Evolutionary conservation across 1,139 yeast genomes (phyloP), one percentile per base, ranked within the genome.

Genomic region (Taphrina betulina): DNA sequence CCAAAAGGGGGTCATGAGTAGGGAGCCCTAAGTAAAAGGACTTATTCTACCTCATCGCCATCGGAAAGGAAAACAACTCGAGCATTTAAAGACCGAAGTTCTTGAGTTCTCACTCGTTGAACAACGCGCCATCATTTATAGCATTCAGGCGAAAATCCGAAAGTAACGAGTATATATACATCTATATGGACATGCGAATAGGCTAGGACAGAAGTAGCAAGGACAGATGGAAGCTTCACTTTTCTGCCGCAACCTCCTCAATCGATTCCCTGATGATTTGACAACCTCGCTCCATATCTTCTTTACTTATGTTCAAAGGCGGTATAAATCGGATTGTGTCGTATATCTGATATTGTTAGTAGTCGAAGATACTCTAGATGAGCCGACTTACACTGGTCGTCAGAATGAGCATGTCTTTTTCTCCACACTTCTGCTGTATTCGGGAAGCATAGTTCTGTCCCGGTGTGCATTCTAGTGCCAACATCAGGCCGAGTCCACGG

Each of bases 241-340:
- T 10, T 22, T 45, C 52, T 23, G 29, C 26, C 2, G 52, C 52
- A 10, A 45, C 52, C 24, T 45, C 42, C 35, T 45, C 42, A 19
- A 45, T 36, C 34, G 52, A 33, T 17, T 45, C 42, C 12, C 42
- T 22, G 22, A 45, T 35, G 23, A 88, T 78, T 16, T 74, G 75
- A 53, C 90, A 71, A 24, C 97, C 98, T 63, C 80, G 78, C 36
- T 75, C 75, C 52, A 88, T 80, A 44, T 78, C 79, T 23, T 80
- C 82, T 57, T 83, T 80, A 24, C 82, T 84, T 60, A 89, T 87
- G 64, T 85, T 89, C 67, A 92, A 77, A 2, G 97, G 95, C 20
- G 98, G 98, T 17, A 90, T 92, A 60, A 92, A 76, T 71, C 98
- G 80, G 51, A 92, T 73, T 4, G 94, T 92, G 67, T 88, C 88